Percentiles rank a stretch among this genome's conserved stretches.
Conservation (phyloP, 1,284 basidiomycete species). For the Ganoderma boninense region DNA sequence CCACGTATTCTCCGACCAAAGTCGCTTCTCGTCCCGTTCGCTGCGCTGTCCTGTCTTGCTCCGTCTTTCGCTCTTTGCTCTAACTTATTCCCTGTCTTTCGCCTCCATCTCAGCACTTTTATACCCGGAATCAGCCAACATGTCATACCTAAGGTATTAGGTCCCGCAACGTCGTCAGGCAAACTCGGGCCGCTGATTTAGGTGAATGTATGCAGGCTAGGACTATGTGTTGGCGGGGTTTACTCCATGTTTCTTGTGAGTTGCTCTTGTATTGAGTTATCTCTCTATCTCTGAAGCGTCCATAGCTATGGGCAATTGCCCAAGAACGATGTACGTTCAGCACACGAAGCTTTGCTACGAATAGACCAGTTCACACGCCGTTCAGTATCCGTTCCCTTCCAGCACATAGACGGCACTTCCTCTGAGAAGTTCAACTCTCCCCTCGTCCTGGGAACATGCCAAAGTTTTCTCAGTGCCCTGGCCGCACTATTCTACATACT, state of each 20-base stretch:
- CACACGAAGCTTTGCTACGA: background rate
- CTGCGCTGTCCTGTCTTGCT: background rate
- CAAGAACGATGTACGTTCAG: conserved; percentile 83
- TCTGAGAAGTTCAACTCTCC: conserved; percentile 88
- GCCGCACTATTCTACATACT: conserved; percentile 85
- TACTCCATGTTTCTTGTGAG: conserved; percentile 83
- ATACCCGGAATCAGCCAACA: background rate
- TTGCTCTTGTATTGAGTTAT: conserved; percentile 23
- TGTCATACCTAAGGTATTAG: conserved; percentile 29
- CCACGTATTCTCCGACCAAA: conserved; percentile 33
- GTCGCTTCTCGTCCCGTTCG: conserved; percentile 12
- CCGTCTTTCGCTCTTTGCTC: conserved; percentile 14
- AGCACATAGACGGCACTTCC: conserved; percentile 66
- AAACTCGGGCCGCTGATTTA: conserved; percentile 13
- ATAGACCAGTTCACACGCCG: conserved; percentile 5
- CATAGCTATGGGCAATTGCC: conserved; percentile 87
- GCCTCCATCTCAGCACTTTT: conserved; percentile 10
- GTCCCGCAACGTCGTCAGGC: background rate
- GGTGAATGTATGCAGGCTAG: conserved; percentile 53
- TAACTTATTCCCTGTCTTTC: conserved; percentile 29
- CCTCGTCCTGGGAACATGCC: conserved; percentile 87
- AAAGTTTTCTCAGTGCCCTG: conserved; percentile 83
- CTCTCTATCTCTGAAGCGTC: conserved; percentile 21
- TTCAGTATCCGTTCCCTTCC: conserved; percentile 86
- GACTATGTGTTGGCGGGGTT: conserved; percentile 72